phyloP scores from a whole-genome alignment of 768 basidiomycete species.

The Mycena albidolilacea region DNA sequence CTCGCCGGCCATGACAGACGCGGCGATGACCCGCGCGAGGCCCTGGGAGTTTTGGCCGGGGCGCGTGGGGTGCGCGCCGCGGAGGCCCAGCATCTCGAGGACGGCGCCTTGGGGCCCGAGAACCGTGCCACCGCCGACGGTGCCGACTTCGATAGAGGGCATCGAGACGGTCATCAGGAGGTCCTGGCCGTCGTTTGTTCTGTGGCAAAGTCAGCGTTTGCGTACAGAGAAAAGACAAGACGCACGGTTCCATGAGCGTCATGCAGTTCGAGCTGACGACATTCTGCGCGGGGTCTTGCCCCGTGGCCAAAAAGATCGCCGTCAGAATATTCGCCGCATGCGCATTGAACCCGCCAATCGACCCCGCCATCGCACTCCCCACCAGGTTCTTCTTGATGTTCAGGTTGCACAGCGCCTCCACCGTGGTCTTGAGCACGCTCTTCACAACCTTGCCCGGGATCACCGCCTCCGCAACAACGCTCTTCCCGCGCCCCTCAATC shows the following conservation, averaged over 20 bases:
- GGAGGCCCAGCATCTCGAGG: conserved; percentile 94
- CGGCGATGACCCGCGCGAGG: conserved; percentile 91
- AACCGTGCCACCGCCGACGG: conserved; percentile 96
- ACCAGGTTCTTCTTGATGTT: conserved; percentile 98
- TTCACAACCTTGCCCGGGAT: conserved; percentile 91
- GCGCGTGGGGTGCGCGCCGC: conserved; percentile 87
- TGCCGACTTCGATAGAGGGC: conserved; percentile 99
- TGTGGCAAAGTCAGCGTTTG: conserved; percentile 47
- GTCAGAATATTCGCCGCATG: conserved; percentile 98
- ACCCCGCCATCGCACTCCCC: conserved; percentile 98
- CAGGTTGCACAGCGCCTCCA: conserved; percentile 88
- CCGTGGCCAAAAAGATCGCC: conserved; percentile 95
- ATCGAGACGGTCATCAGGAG: conserved; percentile 94
- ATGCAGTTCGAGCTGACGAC: conserved; percentile 99
- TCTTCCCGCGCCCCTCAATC: conserved; percentile 99
- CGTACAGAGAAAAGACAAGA: conserved; percentile 45
- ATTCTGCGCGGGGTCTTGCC: conserved; percentile 99
- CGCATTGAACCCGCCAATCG: conserved; percentile 98
- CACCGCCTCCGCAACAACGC: conserved; percentile 95
- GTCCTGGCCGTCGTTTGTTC: conserved; percentile 91
- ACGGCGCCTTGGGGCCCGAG: conserved; percentile 92
- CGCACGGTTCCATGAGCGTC: conserved; percentile 98
- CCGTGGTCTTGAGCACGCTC: conserved; percentile 95
- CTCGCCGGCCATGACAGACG: conserved; percentile 98
- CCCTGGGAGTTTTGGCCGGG: conserved; percentile 93